Percentiles rank a stretch among this genome's conserved stretches.
Conservation (phyloP, 2,329 filamentous ascomycete species). For the Penicillium sp. region DNA sequence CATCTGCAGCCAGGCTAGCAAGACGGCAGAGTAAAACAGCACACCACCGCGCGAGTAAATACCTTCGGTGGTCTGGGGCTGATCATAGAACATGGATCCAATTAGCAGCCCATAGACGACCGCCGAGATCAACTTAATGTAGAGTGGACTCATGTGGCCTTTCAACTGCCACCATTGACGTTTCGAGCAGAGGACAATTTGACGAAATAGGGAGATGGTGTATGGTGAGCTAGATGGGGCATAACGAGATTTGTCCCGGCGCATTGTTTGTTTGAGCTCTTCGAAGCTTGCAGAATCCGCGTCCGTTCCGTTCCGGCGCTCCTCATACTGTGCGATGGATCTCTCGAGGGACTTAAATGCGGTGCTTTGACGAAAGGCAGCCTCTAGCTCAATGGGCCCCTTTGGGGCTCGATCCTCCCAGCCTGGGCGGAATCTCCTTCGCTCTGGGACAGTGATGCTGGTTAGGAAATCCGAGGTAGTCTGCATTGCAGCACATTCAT, state of each 20-base stretch:
- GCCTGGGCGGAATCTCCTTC: slow-evolving; percentile 58
- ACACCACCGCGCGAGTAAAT: slow-evolving; percentile 56
- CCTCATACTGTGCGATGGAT: slow-evolving; percentile 56
- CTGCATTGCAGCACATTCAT: slow-evolving; percentile 51
- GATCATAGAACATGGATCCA: slow-evolving; percentile 66
- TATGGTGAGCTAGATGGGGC: slow-evolving; percentile 63
- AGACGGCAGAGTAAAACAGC: slow-evolving; percentile 57
- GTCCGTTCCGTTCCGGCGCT: slow-evolving; percentile 28
- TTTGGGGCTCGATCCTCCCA: slow-evolving; percentile 59
- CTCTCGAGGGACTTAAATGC: slow-evolving; percentile 53
- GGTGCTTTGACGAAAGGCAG: slow-evolving; percentile 57
- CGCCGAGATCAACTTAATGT: slow-evolving; percentile 68
- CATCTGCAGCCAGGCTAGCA: slow-evolving; percentile 62
- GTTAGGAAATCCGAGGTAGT: slow-evolving; percentile 70
- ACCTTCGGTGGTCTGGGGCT: slow-evolving; percentile 50
- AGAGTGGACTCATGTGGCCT: slow-evolving; percentile 63
- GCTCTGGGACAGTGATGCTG: slow-evolving; percentile 61
- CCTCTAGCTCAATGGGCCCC: slow-evolving; percentile 59
- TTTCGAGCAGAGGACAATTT: slow-evolving; percentile 54
- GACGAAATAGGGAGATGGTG: slow-evolving; percentile 64
- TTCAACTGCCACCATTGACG: slow-evolving; percentile 69
- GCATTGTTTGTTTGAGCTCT: slow-evolving; percentile 55
- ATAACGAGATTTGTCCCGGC: slow-evolving; percentile 47
- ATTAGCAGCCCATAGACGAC: slow-evolving; percentile 64
- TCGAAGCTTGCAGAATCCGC: slow-evolving; percentile 27